phyloP scores from a whole-genome alignment of 768 basidiomycete species.

The Amanita muscaria region DNA sequence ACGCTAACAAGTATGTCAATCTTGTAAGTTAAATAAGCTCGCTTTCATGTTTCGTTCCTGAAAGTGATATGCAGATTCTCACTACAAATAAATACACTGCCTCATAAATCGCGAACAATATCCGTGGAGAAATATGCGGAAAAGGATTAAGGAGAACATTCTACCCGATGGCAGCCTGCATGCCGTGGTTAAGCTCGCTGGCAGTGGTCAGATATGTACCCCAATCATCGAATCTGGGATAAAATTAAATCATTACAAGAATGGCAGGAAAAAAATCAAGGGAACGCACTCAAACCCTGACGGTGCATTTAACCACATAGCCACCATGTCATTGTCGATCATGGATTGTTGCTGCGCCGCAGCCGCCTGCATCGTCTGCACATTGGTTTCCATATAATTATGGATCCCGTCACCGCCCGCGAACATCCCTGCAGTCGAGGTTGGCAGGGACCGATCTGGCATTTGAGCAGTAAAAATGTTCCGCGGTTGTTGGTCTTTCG shows the following conservation, averaged over 20 bases:
- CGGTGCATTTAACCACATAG: slow-evolving; percentile 67
- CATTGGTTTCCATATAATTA: background rate
- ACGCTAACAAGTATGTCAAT: no score
- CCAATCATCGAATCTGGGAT: slow-evolving; percentile 6
- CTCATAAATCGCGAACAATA: no score
- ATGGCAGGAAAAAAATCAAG: slow-evolving; percentile 1
- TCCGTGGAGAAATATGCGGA: no score
- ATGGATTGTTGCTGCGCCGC: slow-evolving; percentile 13
- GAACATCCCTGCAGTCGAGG: background rate
- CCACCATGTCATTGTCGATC: slow-evolving; percentile 43
- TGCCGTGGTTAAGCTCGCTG: background rate
- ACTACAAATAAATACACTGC: no score
- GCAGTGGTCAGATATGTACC: slow-evolving; percentile 8
- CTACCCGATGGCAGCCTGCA: no score
- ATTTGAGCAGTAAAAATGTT: background rate
- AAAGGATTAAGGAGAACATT: no score
- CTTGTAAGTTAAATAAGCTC: no score
- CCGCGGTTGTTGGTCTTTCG: background rate
- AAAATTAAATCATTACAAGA: background rate
- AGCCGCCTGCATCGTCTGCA: slow-evolving; percentile 6
- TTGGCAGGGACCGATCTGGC: background rate
- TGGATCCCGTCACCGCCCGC: background rate
- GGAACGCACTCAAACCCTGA: slow-evolving; percentile 52
- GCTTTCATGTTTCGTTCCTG: no score
- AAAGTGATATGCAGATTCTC: no score